Conservation (phyloP, 1,284 basidiomycete species). For the Chondrostereum purpureum region DNA sequence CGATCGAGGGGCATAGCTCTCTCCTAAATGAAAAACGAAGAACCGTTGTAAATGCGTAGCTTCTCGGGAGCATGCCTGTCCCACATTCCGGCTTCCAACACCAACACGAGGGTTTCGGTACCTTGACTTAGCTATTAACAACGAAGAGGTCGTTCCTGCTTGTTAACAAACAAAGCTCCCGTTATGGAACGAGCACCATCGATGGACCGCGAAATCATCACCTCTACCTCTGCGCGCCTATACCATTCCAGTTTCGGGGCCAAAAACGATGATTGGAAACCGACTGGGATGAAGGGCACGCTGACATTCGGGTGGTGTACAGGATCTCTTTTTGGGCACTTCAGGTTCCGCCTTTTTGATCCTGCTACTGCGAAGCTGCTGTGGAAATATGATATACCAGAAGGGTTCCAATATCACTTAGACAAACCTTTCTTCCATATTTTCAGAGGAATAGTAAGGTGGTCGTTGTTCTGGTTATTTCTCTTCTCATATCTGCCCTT, state of each 20-base stretch:
- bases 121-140: no score
- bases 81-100: no score
- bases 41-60: no score
- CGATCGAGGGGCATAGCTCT: not conserved
- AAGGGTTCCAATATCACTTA: conserved; percentile 74
- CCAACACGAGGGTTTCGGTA: no score
- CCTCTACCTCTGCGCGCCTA: not conserved
- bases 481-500: conserved; percentile 2
- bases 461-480: conserved; percentile 3
- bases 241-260: conserved; percentile 3
- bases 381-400: conserved; percentile 86
- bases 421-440: conserved; percentile 92
- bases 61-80: no score
- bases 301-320: not conserved
- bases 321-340: conserved; percentile 2
- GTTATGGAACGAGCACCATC: no score
- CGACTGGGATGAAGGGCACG: conserved; percentile 2
- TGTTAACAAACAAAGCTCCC: no score
- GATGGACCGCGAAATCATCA: no score
- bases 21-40: no score
- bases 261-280: not conserved
- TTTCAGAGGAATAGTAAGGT: conserved; percentile 75
- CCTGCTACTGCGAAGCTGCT: conserved; percentile 67
- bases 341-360: conserved; percentile 70
- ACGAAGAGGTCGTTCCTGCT: no score